phyloP scores from a whole-genome alignment of 805 yeast species.

The Myxozyma neglecta region DNA sequence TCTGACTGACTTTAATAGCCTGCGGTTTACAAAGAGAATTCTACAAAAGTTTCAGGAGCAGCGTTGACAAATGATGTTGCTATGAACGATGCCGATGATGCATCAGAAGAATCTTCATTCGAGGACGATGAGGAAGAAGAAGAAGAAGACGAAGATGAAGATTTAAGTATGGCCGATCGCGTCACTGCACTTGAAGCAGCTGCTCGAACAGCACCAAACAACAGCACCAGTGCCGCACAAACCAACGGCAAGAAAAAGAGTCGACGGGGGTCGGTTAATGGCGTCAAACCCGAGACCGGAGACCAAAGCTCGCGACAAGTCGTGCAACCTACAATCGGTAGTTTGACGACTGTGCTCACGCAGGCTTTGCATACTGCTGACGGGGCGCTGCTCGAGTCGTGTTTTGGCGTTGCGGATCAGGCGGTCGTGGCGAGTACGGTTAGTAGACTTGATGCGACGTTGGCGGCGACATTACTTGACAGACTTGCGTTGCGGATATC shows the following conservation, averaged over 20 bases:
- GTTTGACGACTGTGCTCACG: slow-evolving; percentile 77
- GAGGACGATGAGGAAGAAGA: slow-evolving; percentile 42
- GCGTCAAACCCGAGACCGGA: slow-evolving; percentile 30
- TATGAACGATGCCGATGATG: slow-evolving; percentile 25
- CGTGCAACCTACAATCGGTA: slow-evolving; percentile 56
- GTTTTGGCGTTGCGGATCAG: slow-evolving; percentile 56
- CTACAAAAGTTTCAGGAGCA: slow-evolving; percentile 37
- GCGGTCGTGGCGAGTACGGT: slow-evolving; percentile 56
- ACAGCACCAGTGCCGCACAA: slow-evolving; percentile 13
- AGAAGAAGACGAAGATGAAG: slow-evolving; percentile 47
- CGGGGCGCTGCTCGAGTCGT: slow-evolving; percentile 79
- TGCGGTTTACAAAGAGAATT: slow-evolving; percentile 39
- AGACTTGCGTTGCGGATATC: slow-evolving; percentile 50
- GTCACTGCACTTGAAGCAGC: slow-evolving; percentile 40
- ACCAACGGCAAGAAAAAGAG: slow-evolving; percentile 23
- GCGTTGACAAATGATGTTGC: slow-evolving; percentile 41
- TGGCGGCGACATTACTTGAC: slow-evolving; percentile 49
- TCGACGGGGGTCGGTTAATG: background rate
- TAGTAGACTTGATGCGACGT: slow-evolving; percentile 51
- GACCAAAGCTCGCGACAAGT: background rate
- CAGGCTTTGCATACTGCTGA: slow-evolving; percentile 90
- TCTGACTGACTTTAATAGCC: background rate
- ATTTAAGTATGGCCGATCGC: slow-evolving; percentile 49
- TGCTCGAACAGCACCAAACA: background rate
- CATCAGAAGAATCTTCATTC: slow-evolving; percentile 8